These are phyloP conservation scores for Neopestalotiopsis clavispora DNA, from an alignment of 2,329 filamentous ascomycete genomes.

Conservation along the genomic window DNA sequence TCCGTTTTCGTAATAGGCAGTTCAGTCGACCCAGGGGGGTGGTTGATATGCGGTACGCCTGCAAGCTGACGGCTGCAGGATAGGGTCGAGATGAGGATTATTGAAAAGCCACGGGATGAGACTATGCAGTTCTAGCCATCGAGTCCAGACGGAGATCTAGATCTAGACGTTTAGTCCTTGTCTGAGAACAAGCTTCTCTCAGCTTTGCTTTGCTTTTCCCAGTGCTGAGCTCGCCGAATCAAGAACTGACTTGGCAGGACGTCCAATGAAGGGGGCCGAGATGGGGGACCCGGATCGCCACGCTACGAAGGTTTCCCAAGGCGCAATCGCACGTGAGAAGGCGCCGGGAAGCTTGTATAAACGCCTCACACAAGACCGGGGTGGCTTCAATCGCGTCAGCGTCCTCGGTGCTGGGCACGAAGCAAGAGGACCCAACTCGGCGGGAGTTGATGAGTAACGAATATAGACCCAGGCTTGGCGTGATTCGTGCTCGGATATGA, in stretches of 20 bases:
- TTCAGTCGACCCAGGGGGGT: slow-evolving; percentile 14
- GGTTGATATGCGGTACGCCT: slow-evolving; percentile 18
- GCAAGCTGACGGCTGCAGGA: slow-evolving; percentile 10
- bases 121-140: slow-evolving; percentile 13
- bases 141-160: not conserved
- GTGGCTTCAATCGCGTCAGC: slow-evolving; percentile 6
- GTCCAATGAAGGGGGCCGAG: slow-evolving; percentile 8
- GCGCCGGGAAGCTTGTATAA: not conserved
- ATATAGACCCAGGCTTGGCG: slow-evolving; percentile 5
- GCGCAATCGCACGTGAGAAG: slow-evolving; percentile 21
- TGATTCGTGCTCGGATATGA: not conserved
- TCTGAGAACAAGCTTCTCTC: slow-evolving; percentile 3
- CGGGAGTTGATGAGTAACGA: not conserved
- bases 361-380: not conserved
- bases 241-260: not conserved
- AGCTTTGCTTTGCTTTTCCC: slow-evolving; percentile 10
- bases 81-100: slow-evolving; percentile 12
- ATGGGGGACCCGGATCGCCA: not conserved
- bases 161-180: not conserved
- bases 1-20: slow-evolving; percentile 13
- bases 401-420: slow-evolving; percentile 3
- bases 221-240: slow-evolving; percentile 2
- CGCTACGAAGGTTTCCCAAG: slow-evolving; percentile 11
- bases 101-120: slow-evolving; percentile 8
- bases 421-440: slow-evolving; percentile 4